Evolutionary conservation across 345 rosid genomes (phyloP), one percentile per base, ranked within the genome.

Genomic region (Populus davidiana): DNA sequence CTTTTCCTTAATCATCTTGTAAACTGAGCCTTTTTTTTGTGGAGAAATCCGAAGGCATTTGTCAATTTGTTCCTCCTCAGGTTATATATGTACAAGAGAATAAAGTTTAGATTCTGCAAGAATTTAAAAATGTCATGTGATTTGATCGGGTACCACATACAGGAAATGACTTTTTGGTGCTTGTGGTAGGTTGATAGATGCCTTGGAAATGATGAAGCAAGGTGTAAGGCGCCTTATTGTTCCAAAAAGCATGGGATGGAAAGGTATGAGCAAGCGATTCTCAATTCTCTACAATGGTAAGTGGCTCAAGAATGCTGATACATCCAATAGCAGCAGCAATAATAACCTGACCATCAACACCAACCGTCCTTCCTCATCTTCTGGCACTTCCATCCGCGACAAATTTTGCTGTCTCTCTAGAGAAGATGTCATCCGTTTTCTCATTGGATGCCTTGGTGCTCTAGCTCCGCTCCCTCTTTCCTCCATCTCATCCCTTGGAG

Each of bases 121-220:
- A 23, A 9, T 56, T 11, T n/a, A n/a, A 56, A 8, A 56, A 56
- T n/a, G 63, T 56, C 29, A 6, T 52, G 14, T n/a, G 29, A 56
- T 56, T 25, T 56, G 63, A n/a, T 56, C 1, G 23, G 27, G 29
- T 25, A 56, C 63, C 25, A 56, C 23, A 8, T n/a, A 56, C 63
- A 56, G n/a, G 69, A 31, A 65, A 65, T 5, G 39, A 65, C 41
- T 78, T 5, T 64, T n/a, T 49, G 29, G 31, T 75, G 73, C 33
- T 76, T 71, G 67, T 75, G 69, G 39, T 78, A 96, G 99, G 84
- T 83, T 96, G 86, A 90, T 96, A 66, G 99, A 96, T 80, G 98
- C 97, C 11, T 70, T 96, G 80, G 99, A 93, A 86, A 96, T 93
- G 99, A 96, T 94, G 97, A 96, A 92, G 89, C 98, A 96, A 75